phyloP scores from a whole-genome alignment of 192 early-diverging fungal genomes.

The Funneliformis mosseae region DNA sequence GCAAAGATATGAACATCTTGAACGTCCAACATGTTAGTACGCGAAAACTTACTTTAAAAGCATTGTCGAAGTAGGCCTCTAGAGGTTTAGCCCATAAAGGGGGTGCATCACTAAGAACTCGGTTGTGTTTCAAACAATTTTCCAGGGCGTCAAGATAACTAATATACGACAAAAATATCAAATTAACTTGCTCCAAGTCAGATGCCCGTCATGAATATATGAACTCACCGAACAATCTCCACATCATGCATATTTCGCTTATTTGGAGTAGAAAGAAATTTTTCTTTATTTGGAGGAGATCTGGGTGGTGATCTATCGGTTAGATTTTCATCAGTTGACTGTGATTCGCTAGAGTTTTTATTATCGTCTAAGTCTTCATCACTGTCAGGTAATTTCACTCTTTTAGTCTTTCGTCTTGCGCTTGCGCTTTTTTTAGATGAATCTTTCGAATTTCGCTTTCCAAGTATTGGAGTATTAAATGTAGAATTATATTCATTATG shows the following conservation, averaged over 20 bases:
- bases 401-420: too few species aligned
- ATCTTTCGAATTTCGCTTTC: too few species aligned
- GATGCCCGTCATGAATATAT: not conserved
- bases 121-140: constrained; percentile 2
- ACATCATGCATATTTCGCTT: constrained; percentile 17
- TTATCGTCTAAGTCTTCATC: too few species aligned
- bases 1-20: not conserved
- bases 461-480: too few species aligned
- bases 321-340: too few species aligned
- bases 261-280: constrained; percentile 11
- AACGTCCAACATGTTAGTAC: not conserved
- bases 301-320: not conserved
- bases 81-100: constrained; percentile 27
- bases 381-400: too few species aligned
- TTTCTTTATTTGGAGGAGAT: not conserved
- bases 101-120: not conserved
- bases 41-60: constrained; percentile 23
- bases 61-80: constrained; percentile 19
- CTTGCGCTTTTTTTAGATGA: too few species aligned
- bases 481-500: too few species aligned
- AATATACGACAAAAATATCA: constrained; percentile 11
- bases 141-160: constrained; percentile 19
- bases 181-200: constrained; percentile 25
- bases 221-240: constrained; percentile 17
- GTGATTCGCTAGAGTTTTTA: too few species aligned